Conservation (phyloP, 805 yeast species). For the Grigorovia transvaalensis region DNA sequence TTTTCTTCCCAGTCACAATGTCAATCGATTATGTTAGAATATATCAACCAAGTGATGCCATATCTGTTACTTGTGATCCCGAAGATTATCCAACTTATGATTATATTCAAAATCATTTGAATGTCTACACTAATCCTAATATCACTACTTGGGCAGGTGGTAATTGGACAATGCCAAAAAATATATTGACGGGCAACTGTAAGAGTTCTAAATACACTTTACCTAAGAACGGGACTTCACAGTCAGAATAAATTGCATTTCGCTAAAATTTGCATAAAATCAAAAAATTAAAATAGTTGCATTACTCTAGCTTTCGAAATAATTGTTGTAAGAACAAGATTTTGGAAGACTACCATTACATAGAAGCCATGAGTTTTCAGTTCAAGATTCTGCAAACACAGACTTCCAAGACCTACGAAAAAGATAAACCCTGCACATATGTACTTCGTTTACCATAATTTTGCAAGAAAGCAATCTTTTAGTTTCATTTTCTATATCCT, state of each 20-base stretch:
- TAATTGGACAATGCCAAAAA: slow-evolving; percentile 63
- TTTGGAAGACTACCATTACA: too few relatives aligned
- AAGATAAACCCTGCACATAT: too few relatives aligned
- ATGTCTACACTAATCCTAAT: slow-evolving; percentile 62
- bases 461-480: background rate
- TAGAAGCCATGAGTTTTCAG: too few relatives aligned
- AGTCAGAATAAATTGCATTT: background rate
- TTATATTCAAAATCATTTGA: slow-evolving; percentile 61
- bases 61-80: slow-evolving; percentile 77
- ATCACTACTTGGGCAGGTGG: slow-evolving; percentile 65
- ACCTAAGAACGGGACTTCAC: background rate
- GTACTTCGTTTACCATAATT: too few relatives aligned
- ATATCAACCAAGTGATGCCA: slow-evolving; percentile 69
- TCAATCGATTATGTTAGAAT: slow-evolving; percentile 77
- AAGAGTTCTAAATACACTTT: slow-evolving; percentile 10
- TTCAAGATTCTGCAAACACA: too few relatives aligned
- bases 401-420: too few relatives aligned
- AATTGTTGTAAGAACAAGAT: too few relatives aligned
- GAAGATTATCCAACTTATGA: slow-evolving; percentile 72
- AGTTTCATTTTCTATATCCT: background rate
- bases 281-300: background rate
- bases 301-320: background rate
- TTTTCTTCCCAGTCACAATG: slow-evolving; percentile 70
- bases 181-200: slow-evolving; percentile 45
- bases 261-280: background rate